These are phyloP conservation scores for Stygiomarasmius scandens DNA, from an alignment of 1,284 basidiomycete genomes.

Conservation along the genomic window DNA sequence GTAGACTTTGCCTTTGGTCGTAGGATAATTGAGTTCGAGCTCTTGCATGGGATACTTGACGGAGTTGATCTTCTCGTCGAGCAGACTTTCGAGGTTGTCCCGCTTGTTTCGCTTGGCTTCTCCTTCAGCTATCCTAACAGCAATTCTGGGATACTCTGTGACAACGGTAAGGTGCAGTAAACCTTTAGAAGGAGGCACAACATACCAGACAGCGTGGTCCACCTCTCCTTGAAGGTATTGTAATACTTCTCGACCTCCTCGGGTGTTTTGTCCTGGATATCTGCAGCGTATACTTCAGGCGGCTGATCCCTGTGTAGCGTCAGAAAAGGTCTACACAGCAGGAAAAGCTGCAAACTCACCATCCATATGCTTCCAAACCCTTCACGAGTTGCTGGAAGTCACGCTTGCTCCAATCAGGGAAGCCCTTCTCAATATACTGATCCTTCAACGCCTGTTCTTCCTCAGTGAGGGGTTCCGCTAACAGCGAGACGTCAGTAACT, in stretches of 20 bases:
- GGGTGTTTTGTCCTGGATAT: slow-evolving; percentile 86
- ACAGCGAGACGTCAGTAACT: not conserved
- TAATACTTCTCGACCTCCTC: slow-evolving; percentile 86
- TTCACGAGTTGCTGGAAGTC: slow-evolving; percentile 92
- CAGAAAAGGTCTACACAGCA: not conserved
- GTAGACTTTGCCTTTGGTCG: slow-evolving; percentile 95
- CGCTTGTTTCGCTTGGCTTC: slow-evolving; percentile 88
- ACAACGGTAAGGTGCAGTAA: not conserved
- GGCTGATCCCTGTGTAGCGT: slow-evolving; percentile 66
- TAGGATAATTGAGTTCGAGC: slow-evolving; percentile 91
- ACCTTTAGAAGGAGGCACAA: slow-evolving; percentile 8
- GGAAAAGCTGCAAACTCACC: slow-evolving; percentile 46
- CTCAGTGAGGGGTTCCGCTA: slow-evolving; percentile 87
- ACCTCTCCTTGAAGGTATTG: slow-evolving; percentile 87
- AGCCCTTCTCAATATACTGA: slow-evolving; percentile 76
- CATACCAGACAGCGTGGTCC: slow-evolving; percentile 82
- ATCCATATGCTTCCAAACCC: slow-evolving; percentile 86
- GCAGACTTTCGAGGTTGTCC: slow-evolving; percentile 77
- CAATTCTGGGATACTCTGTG: slow-evolving; percentile 80
- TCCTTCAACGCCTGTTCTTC: slow-evolving; percentile 85
- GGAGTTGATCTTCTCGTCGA: slow-evolving; percentile 80
- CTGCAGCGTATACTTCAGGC: slow-evolving; percentile 77
- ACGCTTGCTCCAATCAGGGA: slow-evolving; percentile 88
- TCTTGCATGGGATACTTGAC: slow-evolving; percentile 93
- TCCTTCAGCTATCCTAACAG: slow-evolving; percentile 80